Base-by-base conservation (phyloP, 176 grass and related monocot genomes). In the Otatea glauca region DNA sequence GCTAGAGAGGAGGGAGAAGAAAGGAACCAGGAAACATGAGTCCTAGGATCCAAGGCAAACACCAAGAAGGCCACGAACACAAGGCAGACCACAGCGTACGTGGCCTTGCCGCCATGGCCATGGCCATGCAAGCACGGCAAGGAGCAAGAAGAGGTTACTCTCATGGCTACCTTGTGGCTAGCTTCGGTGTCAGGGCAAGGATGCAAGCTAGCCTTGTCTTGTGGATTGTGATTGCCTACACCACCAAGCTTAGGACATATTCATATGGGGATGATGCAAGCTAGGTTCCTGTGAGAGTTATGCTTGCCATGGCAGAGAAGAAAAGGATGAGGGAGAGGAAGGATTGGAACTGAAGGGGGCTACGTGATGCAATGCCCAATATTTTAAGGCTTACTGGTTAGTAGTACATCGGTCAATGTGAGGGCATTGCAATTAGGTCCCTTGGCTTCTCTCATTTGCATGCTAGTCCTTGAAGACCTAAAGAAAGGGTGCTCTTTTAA, bases 251-350 rank as follows among this genome's bases (percentile, higher is more conserved):
- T 84, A 74, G 78, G 17, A 71, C 55, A 65, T 58, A 17, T 16
- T 61, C 44, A 3, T 58, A 21, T 23, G 72, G 66, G 39, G 61
- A 66, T n/a, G 76, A 2, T 35, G 9, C 15, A 6, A 44, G 70
- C 32, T 48, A 74, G 6, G 53, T 8, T 39, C 50, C 7, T 34
- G 2, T 17, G 34, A 45, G 27, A 12, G 24, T 21, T 42, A 58
- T 85, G 82, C 82, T 78, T 83, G 79, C 27, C 88, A 83, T 49
- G 66, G 79, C 34, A 45, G 44, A 45, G 84, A 90, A 83, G 88
- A 58, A 86, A 90, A 41, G 84, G 65, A 90, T 78, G 23, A 55
- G 54, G 39, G 49, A 67, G 45, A 23, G 24, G 45, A 42, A 41
- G 29, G 34, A 44, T 12, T 4, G 75, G 18, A 84, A 56, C 75